Evolutionary conservation across 371 early-diverging fungal genomes (phyloP).

Genomic region (Sanchytrium tribonematis): DNA sequence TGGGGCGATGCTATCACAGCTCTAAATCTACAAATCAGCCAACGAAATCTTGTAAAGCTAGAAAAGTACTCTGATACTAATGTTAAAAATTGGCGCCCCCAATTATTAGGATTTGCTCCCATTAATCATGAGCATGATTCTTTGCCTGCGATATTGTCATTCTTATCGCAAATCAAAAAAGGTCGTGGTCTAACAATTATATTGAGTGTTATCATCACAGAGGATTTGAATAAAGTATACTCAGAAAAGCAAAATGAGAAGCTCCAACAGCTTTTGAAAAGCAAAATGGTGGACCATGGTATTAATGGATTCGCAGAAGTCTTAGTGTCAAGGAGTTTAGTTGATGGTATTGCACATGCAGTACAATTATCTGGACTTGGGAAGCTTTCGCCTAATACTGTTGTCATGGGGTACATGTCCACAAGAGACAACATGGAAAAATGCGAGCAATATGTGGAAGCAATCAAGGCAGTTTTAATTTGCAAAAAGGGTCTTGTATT

Average conservation of each 20-base stretch:
- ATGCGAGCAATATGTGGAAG: constrained; percentile 4
- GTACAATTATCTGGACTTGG: constrained; percentile 12
- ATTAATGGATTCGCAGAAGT: constrained; percentile 10
- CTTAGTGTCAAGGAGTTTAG: constrained; percentile 3
- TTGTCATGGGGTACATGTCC: constrained; percentile 10
- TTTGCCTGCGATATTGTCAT: neutral
- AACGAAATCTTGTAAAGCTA: constrained; percentile 8
- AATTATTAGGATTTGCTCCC: constrained; percentile 7
- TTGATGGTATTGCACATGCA: constrained; percentile 6
- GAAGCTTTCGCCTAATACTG: constrained; percentile 11
- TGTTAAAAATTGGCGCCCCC: constrained; percentile 12
- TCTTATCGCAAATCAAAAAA: constrained; percentile 9
- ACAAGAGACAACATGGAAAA: neutral
- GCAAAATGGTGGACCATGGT: constrained; percentile 3
- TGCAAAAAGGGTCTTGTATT: constrained; percentile 9
- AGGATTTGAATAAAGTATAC: neutral
- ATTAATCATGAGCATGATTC: neutral
- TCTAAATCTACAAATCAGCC: constrained; percentile 10
- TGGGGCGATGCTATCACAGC: constrained; percentile 10
- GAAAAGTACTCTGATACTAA: constrained; percentile 5
- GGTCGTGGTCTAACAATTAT: constrained; percentile 8
- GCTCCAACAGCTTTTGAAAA: neutral
- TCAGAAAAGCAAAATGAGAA: neutral
- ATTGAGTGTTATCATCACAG: neutral
- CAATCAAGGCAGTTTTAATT: constrained; percentile 5